Conservation (phyloP, 257 asterid species). For the Jacaranda mimosifolia region DNA sequence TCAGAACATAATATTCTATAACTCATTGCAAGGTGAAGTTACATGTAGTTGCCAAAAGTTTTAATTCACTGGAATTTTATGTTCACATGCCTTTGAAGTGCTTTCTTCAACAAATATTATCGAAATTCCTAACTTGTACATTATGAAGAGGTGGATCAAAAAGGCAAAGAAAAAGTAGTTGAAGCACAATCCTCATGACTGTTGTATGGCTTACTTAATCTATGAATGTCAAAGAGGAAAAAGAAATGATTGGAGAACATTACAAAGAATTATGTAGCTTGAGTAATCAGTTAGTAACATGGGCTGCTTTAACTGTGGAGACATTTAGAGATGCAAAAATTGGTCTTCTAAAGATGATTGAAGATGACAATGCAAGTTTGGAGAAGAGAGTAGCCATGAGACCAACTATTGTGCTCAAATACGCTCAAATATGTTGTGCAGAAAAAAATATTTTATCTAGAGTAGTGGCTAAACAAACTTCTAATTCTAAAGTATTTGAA, state of each 20-base stretch:
- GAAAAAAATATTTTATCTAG: not conserved
- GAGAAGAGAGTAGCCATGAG: not conserved
- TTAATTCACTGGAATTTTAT: not conserved
- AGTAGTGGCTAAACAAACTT: not conserved
- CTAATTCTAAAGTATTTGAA: not conserved
- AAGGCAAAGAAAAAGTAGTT: not conserved
- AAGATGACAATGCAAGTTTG: not conserved
- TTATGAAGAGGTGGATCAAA: not conserved
- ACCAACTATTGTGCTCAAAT: not conserved
- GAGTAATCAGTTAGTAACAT: not conserved
- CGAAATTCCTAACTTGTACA: not conserved
- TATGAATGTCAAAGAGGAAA: not conserved
- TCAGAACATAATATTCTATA: not conserved
- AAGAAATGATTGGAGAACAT: not conserved
- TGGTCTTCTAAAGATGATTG: not conserved
- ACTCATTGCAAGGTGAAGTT: not conserved
- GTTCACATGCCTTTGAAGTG: not conserved
- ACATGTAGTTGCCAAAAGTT: not conserved
- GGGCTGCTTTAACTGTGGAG: not conserved
- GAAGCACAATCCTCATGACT: not conserved
- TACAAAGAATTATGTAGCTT: not conserved
- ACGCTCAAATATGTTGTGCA: not conserved
- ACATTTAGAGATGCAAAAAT: not conserved
- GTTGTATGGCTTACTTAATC: no score
- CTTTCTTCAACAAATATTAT: not conserved